Percentiles rank a stretch among this genome's conserved stretches.
phyloP scores from a whole-genome alignment of 352 stramenopile species.

The Globisporangium splendens region DNA sequence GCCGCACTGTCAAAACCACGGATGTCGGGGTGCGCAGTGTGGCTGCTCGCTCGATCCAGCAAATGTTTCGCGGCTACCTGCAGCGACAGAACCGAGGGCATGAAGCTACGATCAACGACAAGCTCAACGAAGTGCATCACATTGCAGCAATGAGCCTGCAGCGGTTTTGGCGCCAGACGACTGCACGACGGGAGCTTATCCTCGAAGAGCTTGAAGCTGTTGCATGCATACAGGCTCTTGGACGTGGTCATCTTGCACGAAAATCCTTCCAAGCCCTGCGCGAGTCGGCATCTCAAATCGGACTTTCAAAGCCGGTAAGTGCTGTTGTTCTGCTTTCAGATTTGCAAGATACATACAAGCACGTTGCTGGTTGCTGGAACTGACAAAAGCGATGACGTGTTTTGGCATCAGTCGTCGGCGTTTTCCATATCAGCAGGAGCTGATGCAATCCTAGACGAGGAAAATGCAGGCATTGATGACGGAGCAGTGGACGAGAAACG shows the following conservation, averaged over 20 bases:
- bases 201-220: conserved; percentile 51
- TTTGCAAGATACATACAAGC: not conserved
- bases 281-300: conserved; percentile 18
- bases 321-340: too few relatives aligned
- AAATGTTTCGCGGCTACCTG: conserved; percentile 29
- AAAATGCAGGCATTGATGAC: conserved; percentile 6
- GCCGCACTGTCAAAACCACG: conserved; percentile 2
- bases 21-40: conserved; percentile 40
- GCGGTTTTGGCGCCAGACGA: conserved; percentile 32
- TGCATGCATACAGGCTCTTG: conserved; percentile 67
- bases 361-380: not conserved
- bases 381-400: not conserved
- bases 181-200: conserved; percentile 15
- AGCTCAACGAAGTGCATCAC: conserved; percentile 38
- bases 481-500: conserved; percentile 3
- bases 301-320: conserved; percentile 17
- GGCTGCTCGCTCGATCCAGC: conserved; percentile 48
- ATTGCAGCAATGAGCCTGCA: conserved; percentile 59
- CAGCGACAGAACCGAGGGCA: conserved; percentile 18
- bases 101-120: conserved; percentile 25
- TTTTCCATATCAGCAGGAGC: conserved; percentile 27
- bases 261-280: conserved; percentile 46
- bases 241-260: conserved; percentile 47
- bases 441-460: conserved; percentile 17
- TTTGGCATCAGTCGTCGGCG: conserved; percentile 19